Evolutionary conservation across 2,329 filamentous ascomycete species (phyloP).

Genomic region (Cladobotryum protrusum): DNA sequence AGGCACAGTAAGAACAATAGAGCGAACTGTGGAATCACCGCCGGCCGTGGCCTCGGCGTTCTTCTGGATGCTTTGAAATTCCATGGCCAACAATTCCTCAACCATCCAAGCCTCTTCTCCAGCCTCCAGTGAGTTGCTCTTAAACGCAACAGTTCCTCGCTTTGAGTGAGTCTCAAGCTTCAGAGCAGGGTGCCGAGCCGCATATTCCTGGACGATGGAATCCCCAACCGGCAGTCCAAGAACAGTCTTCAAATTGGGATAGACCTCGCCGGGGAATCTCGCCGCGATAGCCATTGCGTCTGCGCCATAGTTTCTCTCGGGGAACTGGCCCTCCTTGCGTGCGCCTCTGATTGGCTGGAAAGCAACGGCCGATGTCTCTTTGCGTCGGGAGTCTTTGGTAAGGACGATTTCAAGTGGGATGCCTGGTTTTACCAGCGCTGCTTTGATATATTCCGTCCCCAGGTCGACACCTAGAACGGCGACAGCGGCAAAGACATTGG

Average conservation of each 20-base stretch:
- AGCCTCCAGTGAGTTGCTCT: conserved; percentile 60
- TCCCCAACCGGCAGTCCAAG: conserved; percentile 65
- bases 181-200: conserved; percentile 69
- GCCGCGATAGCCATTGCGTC: conserved; percentile 79
- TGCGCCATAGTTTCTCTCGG: conserved; percentile 85
- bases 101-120: conserved; percentile 62
- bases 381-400: conserved; percentile 95
- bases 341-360: conserved; percentile 77
- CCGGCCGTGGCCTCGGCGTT: conserved; percentile 84
- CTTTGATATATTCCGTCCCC: conserved; percentile 96
- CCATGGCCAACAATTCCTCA: conserved; percentile 93
- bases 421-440: conserved; percentile 89
- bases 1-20: conserved; percentile 83
- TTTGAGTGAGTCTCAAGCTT: conserved; percentile 54
- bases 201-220: conserved; percentile 62
- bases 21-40: conserved; percentile 64
- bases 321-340: conserved; percentile 59
- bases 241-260: conserved; percentile 80
- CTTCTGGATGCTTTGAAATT: conserved; percentile 82
- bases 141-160: conserved; percentile 72
- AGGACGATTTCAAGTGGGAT: conserved; percentile 96
- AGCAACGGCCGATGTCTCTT: conserved; percentile 83
- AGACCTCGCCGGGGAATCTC: conserved; percentile 89
- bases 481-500: conserved; percentile 48
- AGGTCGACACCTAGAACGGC: conserved; percentile 90